Percentiles rank a stretch among this genome's conserved stretches.
Evolutionary conservation across 2,329 filamentous ascomycete species (phyloP).

Genomic region (Calycina herbarum): DNA sequence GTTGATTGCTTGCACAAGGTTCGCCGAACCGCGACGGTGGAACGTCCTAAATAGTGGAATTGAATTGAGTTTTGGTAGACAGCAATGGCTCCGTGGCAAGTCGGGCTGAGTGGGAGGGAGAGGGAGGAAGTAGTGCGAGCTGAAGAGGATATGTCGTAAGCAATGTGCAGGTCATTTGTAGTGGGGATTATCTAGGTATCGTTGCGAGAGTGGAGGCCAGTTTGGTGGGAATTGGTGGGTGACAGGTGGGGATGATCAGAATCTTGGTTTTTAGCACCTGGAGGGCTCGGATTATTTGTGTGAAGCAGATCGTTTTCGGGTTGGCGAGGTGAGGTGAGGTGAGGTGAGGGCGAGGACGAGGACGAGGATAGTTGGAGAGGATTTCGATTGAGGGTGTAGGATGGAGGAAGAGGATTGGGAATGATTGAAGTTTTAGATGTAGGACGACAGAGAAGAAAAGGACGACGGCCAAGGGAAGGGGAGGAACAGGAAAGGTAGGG

Average conservation of each 20-base stretch:
- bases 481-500: not conserved
- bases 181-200: not conserved
- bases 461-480: not conserved
- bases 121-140: not conserved
- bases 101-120: not conserved
- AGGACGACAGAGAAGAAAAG: not conserved
- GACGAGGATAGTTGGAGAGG: not conserved
- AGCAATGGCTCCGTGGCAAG: not conserved
- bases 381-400: not conserved
- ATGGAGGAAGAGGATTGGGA: not conserved
- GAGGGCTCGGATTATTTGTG: not conserved
- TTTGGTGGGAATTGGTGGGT: not conserved
- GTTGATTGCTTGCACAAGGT: not conserved
- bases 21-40: not conserved
- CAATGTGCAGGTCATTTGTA: conserved; percentile 6
- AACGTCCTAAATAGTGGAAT: not conserved
- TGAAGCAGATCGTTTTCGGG: not conserved
- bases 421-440: not conserved
- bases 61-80: not conserved
- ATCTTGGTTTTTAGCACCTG: conserved; percentile 1
- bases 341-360: not conserved
- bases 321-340: not conserved
- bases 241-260: not conserved
- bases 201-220: conserved; percentile 1
- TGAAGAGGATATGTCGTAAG: conserved; percentile 1